Evolutionary conservation across 2,329 filamentous ascomycete genomes (phyloP).

Genomic region (Cylindrodendrum hubeiense): DNA sequence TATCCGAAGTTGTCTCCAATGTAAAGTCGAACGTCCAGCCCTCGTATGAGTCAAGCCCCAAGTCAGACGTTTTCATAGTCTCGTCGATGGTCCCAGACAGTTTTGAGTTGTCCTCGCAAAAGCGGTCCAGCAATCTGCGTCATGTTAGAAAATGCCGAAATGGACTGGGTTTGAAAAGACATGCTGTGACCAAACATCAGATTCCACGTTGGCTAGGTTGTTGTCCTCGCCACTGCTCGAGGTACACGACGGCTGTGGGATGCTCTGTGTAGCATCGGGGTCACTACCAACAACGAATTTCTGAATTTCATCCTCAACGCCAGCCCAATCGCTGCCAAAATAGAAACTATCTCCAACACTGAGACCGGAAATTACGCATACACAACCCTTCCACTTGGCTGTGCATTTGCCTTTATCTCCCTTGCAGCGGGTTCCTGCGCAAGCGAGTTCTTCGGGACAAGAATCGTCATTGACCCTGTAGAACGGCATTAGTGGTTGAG

Average conservation of each 20-base stretch:
- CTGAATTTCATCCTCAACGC: neutral
- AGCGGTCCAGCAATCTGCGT: neutral
- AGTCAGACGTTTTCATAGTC: neutral
- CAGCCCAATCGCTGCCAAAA: neutral
- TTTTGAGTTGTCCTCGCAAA: slow-evolving; percentile 2
- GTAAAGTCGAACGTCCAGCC: slow-evolving; percentile 3
- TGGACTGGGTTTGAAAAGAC: neutral
- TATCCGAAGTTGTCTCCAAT: neutral
- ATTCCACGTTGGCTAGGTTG: neutral
- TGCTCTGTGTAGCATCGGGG: neutral
- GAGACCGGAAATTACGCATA: neutral
- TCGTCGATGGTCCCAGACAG: neutral
- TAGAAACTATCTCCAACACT: neutral
- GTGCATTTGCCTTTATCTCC: neutral
- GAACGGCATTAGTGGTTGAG: neutral
- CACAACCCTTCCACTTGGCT: neutral
- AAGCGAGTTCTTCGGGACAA: neutral
- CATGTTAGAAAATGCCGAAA: neutral
- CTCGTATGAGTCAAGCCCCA: neutral
- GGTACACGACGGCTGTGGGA: neutral
- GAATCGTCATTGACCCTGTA: neutral
- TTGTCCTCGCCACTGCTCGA: neutral
- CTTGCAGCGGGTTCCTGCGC: neutral
- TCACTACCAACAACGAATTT: neutral
- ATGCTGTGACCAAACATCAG: neutral